These are phyloP conservation scores for Allomyces javanicus DNA, from an alignment of 192 early-diverging fungal genomes.

Conservation along the genomic window DNA sequence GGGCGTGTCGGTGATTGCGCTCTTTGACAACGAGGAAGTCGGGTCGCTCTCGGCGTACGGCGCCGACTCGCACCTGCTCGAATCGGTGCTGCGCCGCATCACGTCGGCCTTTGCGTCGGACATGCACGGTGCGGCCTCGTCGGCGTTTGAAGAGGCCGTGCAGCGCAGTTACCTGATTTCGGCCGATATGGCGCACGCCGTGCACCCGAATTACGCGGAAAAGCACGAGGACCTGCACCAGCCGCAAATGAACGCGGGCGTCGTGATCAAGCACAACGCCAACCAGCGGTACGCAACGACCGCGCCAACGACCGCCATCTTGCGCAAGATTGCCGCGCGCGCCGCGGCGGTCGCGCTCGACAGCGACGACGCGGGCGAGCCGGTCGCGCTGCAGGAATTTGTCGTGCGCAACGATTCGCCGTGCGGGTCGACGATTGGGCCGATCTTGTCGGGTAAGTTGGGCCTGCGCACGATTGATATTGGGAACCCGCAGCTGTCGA, in stretches of 20 bases:
- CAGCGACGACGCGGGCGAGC: background rate
- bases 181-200: constrained; percentile 83
- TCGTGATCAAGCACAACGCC: constrained; percentile 91
- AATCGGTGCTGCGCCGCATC: constrained; percentile 40
- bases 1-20: constrained; percentile 62
- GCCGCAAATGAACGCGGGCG: constrained; percentile 76
- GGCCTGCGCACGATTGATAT: constrained; percentile 92
- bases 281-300: constrained; percentile 69
- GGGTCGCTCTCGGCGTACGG: constrained; percentile 84
- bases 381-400: constrained; percentile 25
- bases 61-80: constrained; percentile 76
- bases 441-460: constrained; percentile 81
- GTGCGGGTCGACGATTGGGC: constrained; percentile 94
- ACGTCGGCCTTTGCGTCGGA: constrained; percentile 4
- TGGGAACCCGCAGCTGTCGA: constrained; percentile 84
- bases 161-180: constrained; percentile 71
- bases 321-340: constrained; percentile 5
- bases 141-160: constrained; percentile 68
- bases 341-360: background rate
- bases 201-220: constrained; percentile 40
- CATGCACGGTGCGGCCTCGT: constrained; percentile 10
- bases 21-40: constrained; percentile 98
- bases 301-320: constrained; percentile 20
- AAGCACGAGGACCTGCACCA: constrained; percentile 89
- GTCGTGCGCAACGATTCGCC: constrained; percentile 82